Base-by-base conservation (phyloP, 1,284 basidiomycete genomes). In the Xerocomus tenax region DNA sequence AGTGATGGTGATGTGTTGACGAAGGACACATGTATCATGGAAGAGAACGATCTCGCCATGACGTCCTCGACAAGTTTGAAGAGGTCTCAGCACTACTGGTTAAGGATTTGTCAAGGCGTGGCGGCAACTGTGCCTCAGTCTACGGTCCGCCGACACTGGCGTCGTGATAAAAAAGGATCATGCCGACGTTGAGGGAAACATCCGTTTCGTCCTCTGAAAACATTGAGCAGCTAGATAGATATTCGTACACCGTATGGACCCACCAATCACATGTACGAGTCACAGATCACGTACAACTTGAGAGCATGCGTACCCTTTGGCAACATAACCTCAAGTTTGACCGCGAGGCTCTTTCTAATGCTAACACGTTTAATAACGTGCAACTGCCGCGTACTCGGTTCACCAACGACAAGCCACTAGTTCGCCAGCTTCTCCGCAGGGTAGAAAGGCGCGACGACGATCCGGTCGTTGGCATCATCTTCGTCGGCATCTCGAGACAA, bases 341-440 rank as follows among this genome's bases (percentile, higher is more conserved):
- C 84, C 19, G 74, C 71, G 13, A 96, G 75, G 55, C 74, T 83
- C 59, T 82, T 83, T 60, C 79, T 83, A 56, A 98, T 82, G 0
- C 94, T 97, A 19, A 98, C 89, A 52, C 87, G 87, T 73, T 98
- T 97, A 77, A 99, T 97, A 45, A 90, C 88, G 30, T 94, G 81
- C 38, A 98, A 72, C 58, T 88, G 84, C 53, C 77, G 79, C 58
- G 72, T 84, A 62, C 67, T 75, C 51, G 70, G 81, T 57, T 96
- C 91, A 26, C 93, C 93, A 6, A 98, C 78, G 34, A 98, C 91
- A 28, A 98, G 74, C 94, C 95, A 98, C 94, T 94, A 98, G 62
- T 93, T 92, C 50, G 90, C 83, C 69, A 94, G 81, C 76, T 98
- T 98, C 66, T 84, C 84, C 50, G 71, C 72, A 0, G 95, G 94